Evolutionary conservation across 2,329 filamentous ascomycete species (phyloP).

Genomic region (Colletotrichum acutatum): DNA sequence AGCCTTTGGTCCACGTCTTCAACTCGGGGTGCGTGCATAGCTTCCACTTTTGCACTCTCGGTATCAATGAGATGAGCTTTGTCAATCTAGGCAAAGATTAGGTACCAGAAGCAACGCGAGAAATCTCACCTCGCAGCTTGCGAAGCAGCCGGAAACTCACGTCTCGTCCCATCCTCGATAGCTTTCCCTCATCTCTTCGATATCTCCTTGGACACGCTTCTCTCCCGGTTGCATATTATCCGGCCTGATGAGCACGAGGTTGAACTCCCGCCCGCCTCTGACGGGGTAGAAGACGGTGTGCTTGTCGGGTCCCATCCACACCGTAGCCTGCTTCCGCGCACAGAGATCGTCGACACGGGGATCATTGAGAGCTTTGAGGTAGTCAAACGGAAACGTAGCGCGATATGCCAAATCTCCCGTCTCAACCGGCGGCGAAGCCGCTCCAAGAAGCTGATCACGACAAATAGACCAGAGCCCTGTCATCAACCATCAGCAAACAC

Average conservation of each 20-base stretch:
- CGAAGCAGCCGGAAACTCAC: background rate
- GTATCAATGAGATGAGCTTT: slow-evolving; percentile 18
- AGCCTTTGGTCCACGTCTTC: slow-evolving; percentile 12
- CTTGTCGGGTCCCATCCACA: slow-evolving; percentile 15
- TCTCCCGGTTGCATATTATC: background rate
- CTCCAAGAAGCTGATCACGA: slow-evolving; percentile 8
- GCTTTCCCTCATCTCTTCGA: slow-evolving; percentile 22
- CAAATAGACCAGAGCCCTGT: slow-evolving; percentile 22
- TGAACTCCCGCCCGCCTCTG: slow-evolving; percentile 16
- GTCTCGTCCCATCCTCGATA: slow-evolving; percentile 23
- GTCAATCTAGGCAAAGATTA: background rate
- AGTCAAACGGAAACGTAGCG: background rate
- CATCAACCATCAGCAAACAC: fast-evolving
- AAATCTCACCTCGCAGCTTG: background rate
- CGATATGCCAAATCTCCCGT: slow-evolving; percentile 14
- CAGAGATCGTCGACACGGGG: slow-evolving; percentile 1
- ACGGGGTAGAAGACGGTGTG: slow-evolving; percentile 18
- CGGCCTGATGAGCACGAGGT: slow-evolving; percentile 10
- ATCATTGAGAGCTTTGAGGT: slow-evolving; percentile 19
- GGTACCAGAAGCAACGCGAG: background rate
- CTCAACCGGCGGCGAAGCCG: slow-evolving; percentile 8
- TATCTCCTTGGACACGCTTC: background rate
- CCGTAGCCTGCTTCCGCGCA: background rate
- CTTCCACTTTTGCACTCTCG: slow-evolving; percentile 30
- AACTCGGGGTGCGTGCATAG: slow-evolving; percentile 9